phyloP scores from a whole-genome alignment of 1,139 yeast species.

The Waltiozyma sp. region DNA sequence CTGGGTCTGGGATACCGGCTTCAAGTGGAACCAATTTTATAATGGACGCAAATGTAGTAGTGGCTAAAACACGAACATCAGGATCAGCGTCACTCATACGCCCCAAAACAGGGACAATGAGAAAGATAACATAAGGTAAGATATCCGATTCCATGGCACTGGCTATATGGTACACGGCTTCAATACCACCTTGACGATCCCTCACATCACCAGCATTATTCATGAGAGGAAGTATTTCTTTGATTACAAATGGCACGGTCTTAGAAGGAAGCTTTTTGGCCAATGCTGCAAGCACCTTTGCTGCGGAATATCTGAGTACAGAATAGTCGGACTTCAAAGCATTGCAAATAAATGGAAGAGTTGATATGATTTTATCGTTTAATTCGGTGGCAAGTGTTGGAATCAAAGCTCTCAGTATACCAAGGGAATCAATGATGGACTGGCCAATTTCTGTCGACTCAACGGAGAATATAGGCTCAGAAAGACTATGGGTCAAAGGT shows the following conservation, averaged over 20 bases:
- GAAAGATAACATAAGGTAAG: conserved; percentile 87
- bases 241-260: conserved; percentile 75
- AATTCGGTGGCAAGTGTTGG: conserved; percentile 47
- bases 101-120: conserved; percentile 93
- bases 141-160: conserved; percentile 80
- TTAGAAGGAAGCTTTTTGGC: conserved; percentile 64
- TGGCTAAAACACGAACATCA: conserved; percentile 83
- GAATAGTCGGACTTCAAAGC: conserved; percentile 64
- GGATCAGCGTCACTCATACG: conserved; percentile 94
- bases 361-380: conserved; percentile 35
- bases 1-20: conserved; percentile 95
- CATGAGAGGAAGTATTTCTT: conserved; percentile 66
- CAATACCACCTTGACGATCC: conserved; percentile 90
- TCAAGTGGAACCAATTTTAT: conserved; percentile 93
- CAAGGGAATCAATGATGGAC: conserved; percentile 74
- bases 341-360: conserved; percentile 39
- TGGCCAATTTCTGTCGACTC: conserved; percentile 53
- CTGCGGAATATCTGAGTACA: conserved; percentile 81
- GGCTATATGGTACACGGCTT: conserved; percentile 78
- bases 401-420: conserved; percentile 65
- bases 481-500: conserved; percentile 35
- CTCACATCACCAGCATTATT: conserved; percentile 67
- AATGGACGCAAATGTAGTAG: conserved; percentile 93
- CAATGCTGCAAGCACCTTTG: conserved; percentile 79
- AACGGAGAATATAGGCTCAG: conserved; percentile 24